Evolutionary conservation across 2,329 filamentous ascomycete genomes (phyloP).

Genomic region (Lachnellula subtilissima): DNA sequence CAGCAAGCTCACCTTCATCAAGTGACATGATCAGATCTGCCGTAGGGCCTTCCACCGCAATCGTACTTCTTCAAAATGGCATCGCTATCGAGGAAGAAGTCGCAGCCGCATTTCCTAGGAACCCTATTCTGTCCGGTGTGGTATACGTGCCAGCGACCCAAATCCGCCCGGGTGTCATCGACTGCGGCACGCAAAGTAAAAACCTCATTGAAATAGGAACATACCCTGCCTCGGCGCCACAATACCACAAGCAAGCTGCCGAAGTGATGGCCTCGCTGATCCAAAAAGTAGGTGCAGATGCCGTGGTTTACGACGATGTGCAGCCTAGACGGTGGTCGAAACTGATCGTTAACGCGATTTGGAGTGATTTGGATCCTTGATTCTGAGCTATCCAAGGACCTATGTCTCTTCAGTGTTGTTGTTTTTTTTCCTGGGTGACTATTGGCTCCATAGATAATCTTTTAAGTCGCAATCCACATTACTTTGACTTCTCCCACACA

Average conservation of each 20-base stretch:
- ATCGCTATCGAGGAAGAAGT: constrained; percentile 56
- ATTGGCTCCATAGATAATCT: no score
- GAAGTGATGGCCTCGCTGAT: constrained; percentile 24
- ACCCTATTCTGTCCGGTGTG: constrained; percentile 51
- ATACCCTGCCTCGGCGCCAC: constrained; percentile 10
- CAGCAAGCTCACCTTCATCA: constrained; percentile 11
- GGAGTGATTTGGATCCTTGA: no score
- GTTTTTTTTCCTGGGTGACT: no score
- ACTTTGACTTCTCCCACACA: no score
- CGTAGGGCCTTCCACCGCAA: constrained; percentile 42
- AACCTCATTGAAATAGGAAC: constrained; percentile 49
- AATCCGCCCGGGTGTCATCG: constrained; percentile 42
- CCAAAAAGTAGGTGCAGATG: constrained; percentile 39
- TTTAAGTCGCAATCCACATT: no score
- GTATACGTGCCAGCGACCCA: constrained; percentile 48
- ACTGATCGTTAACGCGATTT: constrained; percentile 55
- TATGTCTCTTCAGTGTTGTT: no score
- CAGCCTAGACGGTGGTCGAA: constrained; percentile 57
- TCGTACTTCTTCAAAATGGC: constrained; percentile 59
- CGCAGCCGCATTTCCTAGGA: constrained; percentile 41
- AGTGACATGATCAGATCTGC: constrained; percentile 24
- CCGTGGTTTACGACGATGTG: constrained; percentile 48
- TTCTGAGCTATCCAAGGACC: no score
- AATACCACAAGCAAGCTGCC: constrained; percentile 7
- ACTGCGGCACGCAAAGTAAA: constrained; percentile 40